Evolutionary conservation across 495 filamentous ascomycete genomes (phyloP), one percentile per base, ranked within the genome.

Genomic region (Penicillium fimorum): DNA sequence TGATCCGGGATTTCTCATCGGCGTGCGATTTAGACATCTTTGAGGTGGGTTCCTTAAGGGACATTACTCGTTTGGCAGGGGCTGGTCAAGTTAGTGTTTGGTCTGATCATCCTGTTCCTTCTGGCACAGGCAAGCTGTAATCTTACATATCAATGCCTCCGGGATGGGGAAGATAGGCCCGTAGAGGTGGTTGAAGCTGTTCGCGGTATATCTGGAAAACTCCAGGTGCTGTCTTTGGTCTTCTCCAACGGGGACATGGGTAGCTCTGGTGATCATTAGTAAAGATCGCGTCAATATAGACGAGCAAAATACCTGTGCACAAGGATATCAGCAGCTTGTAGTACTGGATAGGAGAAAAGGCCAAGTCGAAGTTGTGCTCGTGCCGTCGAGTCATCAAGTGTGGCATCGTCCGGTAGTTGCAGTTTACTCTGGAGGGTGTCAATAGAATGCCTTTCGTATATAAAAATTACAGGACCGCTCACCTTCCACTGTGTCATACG

Each of bases 401-500:
- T 77, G 1, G 76, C 66, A 40, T 86, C 76, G 10, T 86, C 78
- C 7, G 80, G 68, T 25, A 87, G 62, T 22, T 80, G 70, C 11
- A 91, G 71, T 70, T 94, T 94, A 69, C 82, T 88, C 89, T 92
- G 56, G 22, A 27, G 20, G 11, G 8, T 24, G 50, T 60, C 51
- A 62, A 63, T 56, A 45, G 33, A 46, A 51, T 18, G 17, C 18
- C 20, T 6, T 35, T 11, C 35, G 1, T 33, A 37, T 13, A 17
- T 38, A 38, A 38, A n/a, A 24, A 48, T 22, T 33, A 22, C 17
- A 38, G 22, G 43, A 10, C 20, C 30, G 68, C 77, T 62, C 53
- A 91, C 90, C 83, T 97, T 98, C 92, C 92, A 97, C 74, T 97
- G 93, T 40, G 94, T 97, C 95, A 98, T 98, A 11, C 95, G 81